Percentiles rank a stretch among this genome's conserved stretches.
Conservation (phyloP, 306 rosid species). For the Vigna hirtella region DNA sequence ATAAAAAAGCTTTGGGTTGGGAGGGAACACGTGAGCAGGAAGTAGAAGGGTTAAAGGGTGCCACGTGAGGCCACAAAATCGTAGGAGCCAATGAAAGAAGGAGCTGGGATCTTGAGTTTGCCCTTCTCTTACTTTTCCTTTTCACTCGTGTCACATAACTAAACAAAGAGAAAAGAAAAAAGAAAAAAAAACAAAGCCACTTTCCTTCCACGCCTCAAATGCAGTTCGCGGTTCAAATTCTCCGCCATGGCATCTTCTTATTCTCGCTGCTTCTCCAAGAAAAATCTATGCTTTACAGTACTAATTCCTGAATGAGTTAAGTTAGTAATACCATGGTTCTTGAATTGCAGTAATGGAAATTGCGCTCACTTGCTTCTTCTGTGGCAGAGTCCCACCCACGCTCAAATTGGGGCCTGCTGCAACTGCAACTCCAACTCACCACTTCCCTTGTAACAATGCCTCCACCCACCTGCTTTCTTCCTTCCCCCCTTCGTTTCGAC, state of each 20-base stretch:
- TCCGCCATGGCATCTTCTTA: not conserved
- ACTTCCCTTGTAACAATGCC: slow-evolving; percentile 32
- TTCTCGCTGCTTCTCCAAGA: not conserved
- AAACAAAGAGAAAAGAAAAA: not conserved
- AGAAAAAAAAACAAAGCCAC: not conserved
- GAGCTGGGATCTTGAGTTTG: slow-evolving; percentile 22
- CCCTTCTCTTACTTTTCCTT: slow-evolving; percentile 29
- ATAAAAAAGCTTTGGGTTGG: slow-evolving; percentile 12
- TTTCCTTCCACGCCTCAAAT: slow-evolving; percentile 54
- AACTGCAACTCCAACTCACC: slow-evolving; percentile 1
- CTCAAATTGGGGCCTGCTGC: slow-evolving; percentile 10
- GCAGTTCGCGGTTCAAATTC: slow-evolving; percentile 3
- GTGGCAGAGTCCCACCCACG: slow-evolving; percentile 46
- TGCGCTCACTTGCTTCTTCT: slow-evolving; percentile 49
- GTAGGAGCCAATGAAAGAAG: slow-evolving; percentile 47
- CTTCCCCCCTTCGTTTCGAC: slow-evolving; percentile 18
- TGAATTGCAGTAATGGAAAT: slow-evolving; percentile 42
- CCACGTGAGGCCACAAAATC: slow-evolving; percentile 34
- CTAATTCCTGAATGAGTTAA: too few relatives aligned
- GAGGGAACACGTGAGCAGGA: slow-evolving; percentile 47
- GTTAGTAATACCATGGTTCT: not conserved
- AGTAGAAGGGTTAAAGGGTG: slow-evolving; percentile 28
- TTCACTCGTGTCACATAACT: slow-evolving; percentile 33
- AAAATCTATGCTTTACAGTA: not conserved
- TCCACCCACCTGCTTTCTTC: slow-evolving; percentile 32